A percentile compares a stretch with the other conserved stretches of the same genome.
Conservation (phyloP, 352 stramenopile genomes). For the Globisporangium orthogonon region DNA sequence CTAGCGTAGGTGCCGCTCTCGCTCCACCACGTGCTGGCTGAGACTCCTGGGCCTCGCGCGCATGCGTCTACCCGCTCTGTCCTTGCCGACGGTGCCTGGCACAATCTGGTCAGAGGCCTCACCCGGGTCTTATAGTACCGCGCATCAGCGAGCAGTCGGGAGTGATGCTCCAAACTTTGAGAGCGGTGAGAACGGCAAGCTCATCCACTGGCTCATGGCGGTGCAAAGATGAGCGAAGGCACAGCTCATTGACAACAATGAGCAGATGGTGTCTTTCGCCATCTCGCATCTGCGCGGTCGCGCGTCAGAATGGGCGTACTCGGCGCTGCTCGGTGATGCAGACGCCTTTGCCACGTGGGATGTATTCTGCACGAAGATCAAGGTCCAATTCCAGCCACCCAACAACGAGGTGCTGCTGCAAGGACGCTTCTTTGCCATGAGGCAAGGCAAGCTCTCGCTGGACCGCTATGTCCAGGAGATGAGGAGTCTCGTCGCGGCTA, state of each 20-base stretch:
- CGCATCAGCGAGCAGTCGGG: neutral
- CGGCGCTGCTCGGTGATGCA: neutral
- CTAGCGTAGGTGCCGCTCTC: no score
- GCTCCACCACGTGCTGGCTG: no score
- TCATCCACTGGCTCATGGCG: neutral
- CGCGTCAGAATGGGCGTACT: neutral
- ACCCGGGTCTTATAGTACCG: no score
- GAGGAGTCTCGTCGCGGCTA: neutral
- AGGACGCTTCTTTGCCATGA: constrained; percentile 4
- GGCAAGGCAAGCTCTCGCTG: neutral
- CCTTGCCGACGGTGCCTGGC: no score
- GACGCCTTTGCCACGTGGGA: neutral
- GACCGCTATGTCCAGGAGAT: constrained; percentile 1
- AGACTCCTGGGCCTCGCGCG: no score
- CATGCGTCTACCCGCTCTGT: no score
- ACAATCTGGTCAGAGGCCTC: no score
- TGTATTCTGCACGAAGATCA: neutral
- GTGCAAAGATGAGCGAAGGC: neutral
- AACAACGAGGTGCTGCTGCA: constrained; percentile 2
- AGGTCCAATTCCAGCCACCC: neutral
- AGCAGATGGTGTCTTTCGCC: neutral
- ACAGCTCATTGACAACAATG: neutral
- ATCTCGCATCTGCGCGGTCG: neutral
- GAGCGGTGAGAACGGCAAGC: neutral
- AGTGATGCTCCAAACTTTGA: neutral